Evolutionary conservation across 2,329 filamentous ascomycete genomes (phyloP).

Genomic region (Cercospora beticola): DNA sequence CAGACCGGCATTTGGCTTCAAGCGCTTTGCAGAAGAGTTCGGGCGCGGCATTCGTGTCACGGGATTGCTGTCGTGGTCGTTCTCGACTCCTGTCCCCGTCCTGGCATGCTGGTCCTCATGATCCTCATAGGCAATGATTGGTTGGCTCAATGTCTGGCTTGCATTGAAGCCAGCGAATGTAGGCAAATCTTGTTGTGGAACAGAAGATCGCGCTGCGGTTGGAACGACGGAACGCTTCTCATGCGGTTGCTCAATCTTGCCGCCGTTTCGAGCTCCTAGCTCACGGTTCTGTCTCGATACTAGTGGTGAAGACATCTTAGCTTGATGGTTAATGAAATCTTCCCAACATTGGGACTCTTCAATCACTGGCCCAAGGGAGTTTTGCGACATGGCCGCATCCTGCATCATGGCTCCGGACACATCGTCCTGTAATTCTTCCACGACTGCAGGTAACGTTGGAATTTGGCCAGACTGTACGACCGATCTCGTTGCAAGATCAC

Average conservation of each 20-base stretch:
- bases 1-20: conserved; percentile 11
- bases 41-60: conserved; percentile 29
- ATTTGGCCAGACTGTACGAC: neutral
- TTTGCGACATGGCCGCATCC: neutral
- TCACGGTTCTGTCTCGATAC: neutral
- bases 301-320: neutral
- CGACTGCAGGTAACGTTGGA: neutral
- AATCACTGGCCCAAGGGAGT: neutral
- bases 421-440: neutral
- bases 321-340: neutral
- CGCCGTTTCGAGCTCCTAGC: neutral
- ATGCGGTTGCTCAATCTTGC: neutral
- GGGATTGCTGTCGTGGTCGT: conserved; percentile 4
- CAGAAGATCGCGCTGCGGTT: neutral
- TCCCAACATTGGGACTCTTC: neutral
- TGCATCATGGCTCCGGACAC: neutral
- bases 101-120: neutral
- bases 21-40: conserved; percentile 33
- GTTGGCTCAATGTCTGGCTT: neutral
- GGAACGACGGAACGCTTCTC: neutral
- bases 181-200: neutral
- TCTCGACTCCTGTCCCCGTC: neutral
- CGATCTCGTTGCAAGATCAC: neutral
- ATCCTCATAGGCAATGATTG: conserved; percentile 7
- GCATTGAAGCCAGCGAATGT: conserved; percentile 9